Percentiles rank a stretch among this genome's conserved stretches.
These are phyloP conservation scores for Debaryomycetaceae sp. DNA, from an alignment of 1,139 yeast species.

Conservation along the genomic window DNA sequence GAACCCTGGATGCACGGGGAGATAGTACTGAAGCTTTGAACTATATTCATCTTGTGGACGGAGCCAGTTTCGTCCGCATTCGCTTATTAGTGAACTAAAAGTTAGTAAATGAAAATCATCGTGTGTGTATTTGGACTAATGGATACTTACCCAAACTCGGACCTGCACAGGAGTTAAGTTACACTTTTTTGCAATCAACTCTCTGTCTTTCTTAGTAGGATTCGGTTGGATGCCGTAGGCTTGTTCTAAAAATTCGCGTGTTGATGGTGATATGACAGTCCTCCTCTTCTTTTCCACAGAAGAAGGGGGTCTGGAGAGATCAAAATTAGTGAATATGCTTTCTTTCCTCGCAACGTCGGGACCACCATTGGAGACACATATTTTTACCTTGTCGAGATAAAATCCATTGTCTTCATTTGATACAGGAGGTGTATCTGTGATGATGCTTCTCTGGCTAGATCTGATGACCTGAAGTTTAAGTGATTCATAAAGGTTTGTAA, in stretches of 20 bases:
- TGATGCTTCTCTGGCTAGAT: background rate
- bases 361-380: constrained; percentile 1
- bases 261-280: background rate
- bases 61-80: constrained; percentile 18
- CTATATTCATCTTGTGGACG: background rate
- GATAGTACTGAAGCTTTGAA: too few relatives aligned
- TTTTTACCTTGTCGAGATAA: constrained; percentile 1
- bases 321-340: background rate
- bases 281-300: background rate
- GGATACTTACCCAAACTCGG: constrained; percentile 28
- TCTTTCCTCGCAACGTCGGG: background rate
- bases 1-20: too few relatives aligned
- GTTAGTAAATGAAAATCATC: background rate
- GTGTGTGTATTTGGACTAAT: background rate
- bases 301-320: background rate
- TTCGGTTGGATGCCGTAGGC: constrained; percentile 11
- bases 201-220: constrained; percentile 27
- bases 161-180: constrained; percentile 26
- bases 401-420: background rate
- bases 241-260: constrained; percentile 9
- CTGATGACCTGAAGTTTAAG: background rate
- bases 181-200: constrained; percentile 24
- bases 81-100: constrained; percentile 27
- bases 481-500: constrained; percentile 3
- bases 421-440: background rate